Evolutionary conservation across 768 basidiomycete species (phyloP).

Genomic region (Boletus insuetus): DNA sequence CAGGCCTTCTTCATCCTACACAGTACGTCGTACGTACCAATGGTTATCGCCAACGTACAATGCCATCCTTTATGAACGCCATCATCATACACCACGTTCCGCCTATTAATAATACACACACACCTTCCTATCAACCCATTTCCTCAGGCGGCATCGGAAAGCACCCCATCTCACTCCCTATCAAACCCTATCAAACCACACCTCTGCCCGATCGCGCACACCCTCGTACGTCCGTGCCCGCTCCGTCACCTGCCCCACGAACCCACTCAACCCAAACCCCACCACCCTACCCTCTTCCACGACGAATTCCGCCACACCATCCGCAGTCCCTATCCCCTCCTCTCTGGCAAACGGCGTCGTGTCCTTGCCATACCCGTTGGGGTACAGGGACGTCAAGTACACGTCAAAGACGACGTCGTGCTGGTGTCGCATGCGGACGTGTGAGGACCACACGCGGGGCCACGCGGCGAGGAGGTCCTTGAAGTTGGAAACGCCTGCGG

Average conservation of each 20-base stretch:
- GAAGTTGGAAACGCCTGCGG: background rate
- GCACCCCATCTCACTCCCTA: too few species aligned
- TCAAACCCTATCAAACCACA: conserved; percentile 29
- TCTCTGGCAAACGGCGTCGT: conserved; percentile 30
- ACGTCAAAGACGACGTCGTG: conserved; percentile 21
- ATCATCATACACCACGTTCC: too few species aligned
- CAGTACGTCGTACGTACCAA: too few species aligned
- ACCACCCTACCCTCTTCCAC: conserved; percentile 26
- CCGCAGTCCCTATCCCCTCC: background rate
- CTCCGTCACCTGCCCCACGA: conserved; percentile 16
- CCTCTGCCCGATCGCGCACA: conserved; percentile 28
- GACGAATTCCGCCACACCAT: conserved; percentile 21
- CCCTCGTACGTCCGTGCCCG: conserved; percentile 16
- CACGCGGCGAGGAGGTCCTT: conserved; percentile 32
- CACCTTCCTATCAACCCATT: too few species aligned
- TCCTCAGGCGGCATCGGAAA: too few species aligned
- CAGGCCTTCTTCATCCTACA: too few species aligned
- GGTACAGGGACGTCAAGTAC: conserved; percentile 29
- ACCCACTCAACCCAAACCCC: conserved; percentile 29
- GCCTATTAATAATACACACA: too few species aligned
- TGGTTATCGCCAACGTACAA: too few species aligned
- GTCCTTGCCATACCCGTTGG: conserved; percentile 38
- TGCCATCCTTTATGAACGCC: too few species aligned
- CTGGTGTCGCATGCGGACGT: conserved; percentile 32
- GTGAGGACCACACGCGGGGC: conserved; percentile 37